Conservation (phyloP, 768 basidiomycete genomes). For the Daedaleopsis sinensis region DNA sequence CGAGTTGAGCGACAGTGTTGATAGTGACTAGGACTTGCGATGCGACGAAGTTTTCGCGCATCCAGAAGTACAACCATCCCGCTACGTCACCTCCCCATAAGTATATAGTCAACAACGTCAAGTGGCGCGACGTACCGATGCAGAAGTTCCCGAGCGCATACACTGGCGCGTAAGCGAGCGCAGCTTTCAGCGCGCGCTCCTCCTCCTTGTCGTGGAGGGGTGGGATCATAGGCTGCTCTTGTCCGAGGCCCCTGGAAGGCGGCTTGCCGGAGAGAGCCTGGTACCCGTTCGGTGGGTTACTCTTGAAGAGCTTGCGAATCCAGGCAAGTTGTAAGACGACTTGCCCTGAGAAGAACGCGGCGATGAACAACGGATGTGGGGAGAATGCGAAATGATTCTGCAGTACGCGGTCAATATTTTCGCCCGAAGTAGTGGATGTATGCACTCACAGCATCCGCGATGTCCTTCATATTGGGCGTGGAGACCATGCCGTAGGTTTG, state of each 20-base stretch:
- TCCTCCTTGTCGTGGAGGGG: constrained; percentile 8
- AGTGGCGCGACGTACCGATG: constrained; percentile 29
- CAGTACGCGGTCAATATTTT: neutral
- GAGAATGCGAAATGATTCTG: constrained; percentile 39
- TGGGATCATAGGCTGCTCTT: neutral
- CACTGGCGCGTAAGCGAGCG: constrained; percentile 34
- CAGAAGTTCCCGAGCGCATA: constrained; percentile 38
- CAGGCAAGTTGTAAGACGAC: constrained; percentile 31
- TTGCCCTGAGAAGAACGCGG: constrained; percentile 35
- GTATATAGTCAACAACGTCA: neutral
- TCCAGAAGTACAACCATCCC: constrained; percentile 37
- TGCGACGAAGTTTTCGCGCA: constrained; percentile 26
- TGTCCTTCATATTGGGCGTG: constrained; percentile 36
- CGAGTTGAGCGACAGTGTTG: constrained; percentile 41
- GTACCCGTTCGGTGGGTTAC: constrained; percentile 15
- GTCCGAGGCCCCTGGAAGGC: neutral
- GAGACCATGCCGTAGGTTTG: constrained; percentile 34
- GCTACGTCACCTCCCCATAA: constrained; percentile 17
- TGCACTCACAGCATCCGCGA: constrained; percentile 32
- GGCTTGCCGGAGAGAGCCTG: constrained; percentile 1
- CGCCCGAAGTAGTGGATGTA: neutral
- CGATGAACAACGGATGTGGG: constrained; percentile 36
- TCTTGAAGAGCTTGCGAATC: constrained; percentile 32
- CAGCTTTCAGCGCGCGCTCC: constrained; percentile 14
- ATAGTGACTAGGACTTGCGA: constrained; percentile 35